A percentile compares a stretch with the other conserved stretches of the same genome.
Conservation (phyloP, 1,284 basidiomycete species). For the Limonomyces culmigenus region DNA sequence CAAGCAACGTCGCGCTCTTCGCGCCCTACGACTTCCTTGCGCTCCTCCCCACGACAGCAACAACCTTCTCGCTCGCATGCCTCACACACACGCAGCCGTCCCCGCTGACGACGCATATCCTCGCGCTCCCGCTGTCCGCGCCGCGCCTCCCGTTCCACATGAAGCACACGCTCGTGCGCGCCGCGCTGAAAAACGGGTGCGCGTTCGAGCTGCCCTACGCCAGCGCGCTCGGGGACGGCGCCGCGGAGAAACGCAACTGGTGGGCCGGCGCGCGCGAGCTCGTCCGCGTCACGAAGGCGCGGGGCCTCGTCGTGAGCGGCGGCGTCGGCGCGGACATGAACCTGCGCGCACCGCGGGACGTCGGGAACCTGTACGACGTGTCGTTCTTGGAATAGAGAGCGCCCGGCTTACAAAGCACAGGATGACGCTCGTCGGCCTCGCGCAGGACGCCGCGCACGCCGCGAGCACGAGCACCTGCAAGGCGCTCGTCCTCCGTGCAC, state of each 20-base stretch:
- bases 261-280: conserved; percentile 66
- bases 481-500: conserved; percentile 51
- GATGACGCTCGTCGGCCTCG: conserved; percentile 44
- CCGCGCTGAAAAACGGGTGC: conserved; percentile 69
- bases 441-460: conserved; percentile 48
- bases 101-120: conserved; percentile 65
- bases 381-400: not conserved
- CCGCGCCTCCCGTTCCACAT: conserved; percentile 68
- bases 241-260: conserved; percentile 56
- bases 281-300: conserved; percentile 60
- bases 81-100: conserved; percentile 70
- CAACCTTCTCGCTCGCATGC: conserved; percentile 63
- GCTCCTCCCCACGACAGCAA: conserved; percentile 52
- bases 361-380: conserved; percentile 50
- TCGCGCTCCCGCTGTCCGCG: conserved; percentile 64
- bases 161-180: conserved; percentile 67
- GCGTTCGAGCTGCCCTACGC: conserved; percentile 72
- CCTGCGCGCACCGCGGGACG: conserved; percentile 49
- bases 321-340: conserved; percentile 40
- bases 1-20: conserved; percentile 36
- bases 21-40: conserved; percentile 62
- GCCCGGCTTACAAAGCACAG: conserved; percentile 17
- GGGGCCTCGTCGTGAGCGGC: conserved; percentile 50
- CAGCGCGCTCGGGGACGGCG: conserved; percentile 46
- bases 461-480: conserved; percentile 44